These are phyloP conservation scores for Suillus tomentosus DNA, from an alignment of 768 basidiomycete genomes.

Conservation along the genomic window DNA sequence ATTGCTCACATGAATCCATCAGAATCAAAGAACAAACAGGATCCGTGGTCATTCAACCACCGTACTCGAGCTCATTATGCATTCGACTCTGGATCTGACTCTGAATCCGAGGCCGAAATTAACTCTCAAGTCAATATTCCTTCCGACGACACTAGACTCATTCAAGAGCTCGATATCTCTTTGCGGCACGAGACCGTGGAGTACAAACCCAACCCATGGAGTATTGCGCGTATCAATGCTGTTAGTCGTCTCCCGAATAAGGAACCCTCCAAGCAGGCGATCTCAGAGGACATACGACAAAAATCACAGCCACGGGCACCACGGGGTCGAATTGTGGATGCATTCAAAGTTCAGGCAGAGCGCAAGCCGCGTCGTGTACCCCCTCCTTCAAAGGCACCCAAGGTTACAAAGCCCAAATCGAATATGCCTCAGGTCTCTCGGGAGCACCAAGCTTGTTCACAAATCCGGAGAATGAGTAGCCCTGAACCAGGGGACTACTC, in stretches of 20 bases:
- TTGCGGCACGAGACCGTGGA: slow-evolving; percentile 58
- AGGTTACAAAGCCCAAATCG: slow-evolving; percentile 1
- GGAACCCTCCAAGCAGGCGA: background rate
- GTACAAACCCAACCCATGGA: slow-evolving; percentile 79
- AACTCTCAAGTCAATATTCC: slow-evolving; percentile 3
- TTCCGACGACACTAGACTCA: slow-evolving; percentile 29
- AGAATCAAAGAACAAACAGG: background rate
- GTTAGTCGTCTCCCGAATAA: slow-evolving; percentile 43
- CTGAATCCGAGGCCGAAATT: slow-evolving; percentile 23
- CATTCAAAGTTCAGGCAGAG: slow-evolving; percentile 46
- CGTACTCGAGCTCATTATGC: slow-evolving; percentile 15
- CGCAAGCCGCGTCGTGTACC: slow-evolving; percentile 3
- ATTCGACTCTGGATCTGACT: slow-evolving; percentile 23
- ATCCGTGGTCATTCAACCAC: slow-evolving; percentile 33
- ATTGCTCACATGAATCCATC: background rate
- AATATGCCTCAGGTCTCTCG: slow-evolving; percentile 21
- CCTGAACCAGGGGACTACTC: background rate
- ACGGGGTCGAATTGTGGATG: slow-evolving; percentile 43
- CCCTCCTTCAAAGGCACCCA: background rate
- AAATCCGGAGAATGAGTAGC: slow-evolving; percentile 8
- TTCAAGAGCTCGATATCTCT: slow-evolving; percentile 62
- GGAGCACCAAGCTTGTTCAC: slow-evolving; percentile 23
- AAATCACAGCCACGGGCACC: slow-evolving; percentile 18
- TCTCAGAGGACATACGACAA: slow-evolving; percentile 5
- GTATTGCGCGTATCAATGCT: slow-evolving; percentile 80